These are phyloP conservation scores for Penicillium parvum DNA, from an alignment of 495 filamentous ascomycete species.

Conservation along the genomic window DNA sequence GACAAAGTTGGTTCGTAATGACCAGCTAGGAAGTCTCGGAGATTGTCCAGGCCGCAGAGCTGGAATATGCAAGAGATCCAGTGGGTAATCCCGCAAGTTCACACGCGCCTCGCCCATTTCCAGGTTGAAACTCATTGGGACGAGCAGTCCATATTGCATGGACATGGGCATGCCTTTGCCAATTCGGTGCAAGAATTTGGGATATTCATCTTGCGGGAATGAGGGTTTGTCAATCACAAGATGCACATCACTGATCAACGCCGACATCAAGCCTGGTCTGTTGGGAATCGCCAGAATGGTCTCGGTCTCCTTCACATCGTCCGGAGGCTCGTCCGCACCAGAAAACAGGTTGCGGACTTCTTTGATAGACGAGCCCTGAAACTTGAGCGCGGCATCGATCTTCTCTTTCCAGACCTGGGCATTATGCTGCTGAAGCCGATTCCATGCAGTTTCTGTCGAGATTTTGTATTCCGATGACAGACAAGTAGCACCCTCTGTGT, in stretches of 20 bases:
- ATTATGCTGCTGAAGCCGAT: conserved; percentile 73
- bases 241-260: conserved; percentile 78
- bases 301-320: conserved; percentile 77
- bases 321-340: conserved; percentile 74
- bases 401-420: conserved; percentile 88
- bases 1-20: conserved; percentile 87
- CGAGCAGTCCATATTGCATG: conserved; percentile 81
- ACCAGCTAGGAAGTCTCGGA: conserved; percentile 72
- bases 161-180: conserved; percentile 94
- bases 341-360: conserved; percentile 78
- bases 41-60: conserved; percentile 75
- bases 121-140: conserved; percentile 86
- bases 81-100: conserved; percentile 83
- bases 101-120: conserved; percentile 88
- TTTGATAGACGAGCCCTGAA: conserved; percentile 67
- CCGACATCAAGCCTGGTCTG: conserved; percentile 76
- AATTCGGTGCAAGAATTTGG: conserved; percentile 76
- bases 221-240: conserved; percentile 88
- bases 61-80: conserved; percentile 89
- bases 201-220: conserved; percentile 75
- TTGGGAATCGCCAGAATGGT: conserved; percentile 82
- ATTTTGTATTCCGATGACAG: conserved; percentile 67
- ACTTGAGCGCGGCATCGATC: conserved; percentile 69
- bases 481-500: conserved; percentile 66
- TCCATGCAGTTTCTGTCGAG: conserved; percentile 66